Percentiles rank a stretch among this genome's conserved stretches.
phyloP scores from a whole-genome alignment of 1,139 yeast species.

The Trichomonascaceae sp. region DNA sequence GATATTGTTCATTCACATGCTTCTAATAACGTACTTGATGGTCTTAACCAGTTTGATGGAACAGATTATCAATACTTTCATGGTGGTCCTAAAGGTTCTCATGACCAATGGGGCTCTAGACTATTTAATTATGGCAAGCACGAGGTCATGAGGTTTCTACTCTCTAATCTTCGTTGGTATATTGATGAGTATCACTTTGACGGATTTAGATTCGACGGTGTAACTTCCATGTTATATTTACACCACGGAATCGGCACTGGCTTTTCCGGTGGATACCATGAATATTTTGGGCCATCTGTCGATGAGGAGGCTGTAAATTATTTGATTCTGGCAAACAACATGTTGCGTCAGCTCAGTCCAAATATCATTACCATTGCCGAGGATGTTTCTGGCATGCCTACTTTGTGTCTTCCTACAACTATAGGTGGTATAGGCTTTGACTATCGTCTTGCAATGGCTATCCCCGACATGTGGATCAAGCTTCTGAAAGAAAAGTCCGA shows the following conservation, averaged over 20 bases:
- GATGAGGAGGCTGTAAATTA: slow-evolving; percentile 85
- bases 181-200: slow-evolving; percentile 82
- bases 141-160: slow-evolving; percentile 80
- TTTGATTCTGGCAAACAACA: slow-evolving; percentile 78
- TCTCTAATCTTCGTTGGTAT: slow-evolving; percentile 82
- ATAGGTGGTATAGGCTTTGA: slow-evolving; percentile 91
- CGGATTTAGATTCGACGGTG: slow-evolving; percentile 96
- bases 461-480: slow-evolving; percentile 99
- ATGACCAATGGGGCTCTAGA: slow-evolving; percentile 92
- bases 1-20: slow-evolving; percentile 97
- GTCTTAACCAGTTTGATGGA: slow-evolving; percentile 89
- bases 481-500: slow-evolving; percentile 74
- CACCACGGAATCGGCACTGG: slow-evolving; percentile 91
- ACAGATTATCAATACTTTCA: slow-evolving; percentile 95
- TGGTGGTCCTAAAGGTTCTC: slow-evolving; percentile 76
- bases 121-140: slow-evolving; percentile 85
- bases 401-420: slow-evolving; percentile 67
- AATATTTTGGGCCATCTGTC: slow-evolving; percentile 75
- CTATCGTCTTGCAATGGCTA: slow-evolving; percentile 91
- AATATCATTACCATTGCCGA: slow-evolving; percentile 81
- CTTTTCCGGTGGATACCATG: slow-evolving; percentile 89
- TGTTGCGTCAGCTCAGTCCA: slow-evolving; percentile 52
- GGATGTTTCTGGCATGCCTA: slow-evolving; percentile 97
- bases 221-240: slow-evolving; percentile 82
- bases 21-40: slow-evolving; percentile 89